Evolutionary conservation across 2,329 filamentous ascomycete species (phyloP), one percentile per base, ranked within the genome.

Genomic region (Escovopsis weberi): DNA sequence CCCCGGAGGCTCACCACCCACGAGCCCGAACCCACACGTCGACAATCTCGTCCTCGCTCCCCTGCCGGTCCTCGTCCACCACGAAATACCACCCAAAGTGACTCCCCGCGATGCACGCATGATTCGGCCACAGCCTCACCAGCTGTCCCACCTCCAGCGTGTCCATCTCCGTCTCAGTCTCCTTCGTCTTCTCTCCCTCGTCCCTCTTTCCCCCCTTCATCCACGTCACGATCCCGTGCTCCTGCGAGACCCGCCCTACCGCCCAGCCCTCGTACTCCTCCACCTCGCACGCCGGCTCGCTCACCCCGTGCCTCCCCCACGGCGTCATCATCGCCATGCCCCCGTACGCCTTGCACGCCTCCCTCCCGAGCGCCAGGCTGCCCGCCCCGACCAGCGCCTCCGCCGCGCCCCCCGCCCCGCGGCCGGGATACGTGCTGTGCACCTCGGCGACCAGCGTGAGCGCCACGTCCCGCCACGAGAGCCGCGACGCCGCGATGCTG

Each of bases 101-200:
- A 0, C 78, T 78, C 0, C 81, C 79, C 2, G 83, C 74, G 50
- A 89, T 80, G 56, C 85, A 91, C 33, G 83, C 77, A 62, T 91
- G 85, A 52, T 89, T 89, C 0, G 84, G 83, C 77, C 80, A 88
- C 7, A 89, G 64, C 44, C 76, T 67, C 26, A 88, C 60, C 53
- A 76, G 75, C 54, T 85, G 73, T 1, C 84, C 83, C 30, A 85
- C 64, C 10, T 65, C 57, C 0, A 67, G 68, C 34, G 66, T 61
- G 11, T 55, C 48, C 38, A 44, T 41, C 12, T 51, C 46, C 35
- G 47, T 37, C 15, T 41, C 46, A 1, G 63, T 61, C 12, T 64
- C 61, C 28, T 32, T n/a, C 36, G n/a, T 38, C 35, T 23, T 37
- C 7, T 37, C 34, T 7, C 10, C 26, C 15, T 23, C 18, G 6